phyloP scores from a whole-genome alignment of 2,329 filamentous ascomycete genomes.

The Botrytis cinerea region DNA sequence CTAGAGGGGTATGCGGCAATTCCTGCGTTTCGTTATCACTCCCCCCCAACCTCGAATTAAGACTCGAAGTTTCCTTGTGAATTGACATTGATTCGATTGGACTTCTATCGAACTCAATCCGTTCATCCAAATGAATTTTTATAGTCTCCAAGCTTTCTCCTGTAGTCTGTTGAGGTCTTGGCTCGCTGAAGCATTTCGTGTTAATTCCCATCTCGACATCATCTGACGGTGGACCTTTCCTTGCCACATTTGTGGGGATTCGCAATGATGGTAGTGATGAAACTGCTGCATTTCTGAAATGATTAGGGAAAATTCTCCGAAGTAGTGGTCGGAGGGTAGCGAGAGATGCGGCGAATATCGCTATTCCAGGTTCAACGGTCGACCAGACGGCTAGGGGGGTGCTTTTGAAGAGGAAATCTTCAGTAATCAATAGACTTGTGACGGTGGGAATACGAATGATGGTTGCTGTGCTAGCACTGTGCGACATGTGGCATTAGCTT shows the following conservation, averaged over 20 bases:
- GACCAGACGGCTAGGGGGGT: background rate
- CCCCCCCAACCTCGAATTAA: background rate
- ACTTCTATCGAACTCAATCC: background rate
- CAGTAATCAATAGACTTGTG: background rate
- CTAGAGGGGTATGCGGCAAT: background rate
- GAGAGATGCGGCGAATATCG: constrained; percentile 8
- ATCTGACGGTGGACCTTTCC: background rate
- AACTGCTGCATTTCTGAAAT: background rate
- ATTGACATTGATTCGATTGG: background rate
- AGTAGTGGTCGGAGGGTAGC: background rate
- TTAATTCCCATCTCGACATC: background rate
- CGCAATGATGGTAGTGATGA: background rate
- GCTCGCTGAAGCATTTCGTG: background rate
- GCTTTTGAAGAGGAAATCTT: constrained; percentile 1
- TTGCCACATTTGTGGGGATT: background rate
- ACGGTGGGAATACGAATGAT: background rate
- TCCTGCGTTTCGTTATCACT: background rate
- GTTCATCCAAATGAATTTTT: background rate
- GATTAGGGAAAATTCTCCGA: background rate
- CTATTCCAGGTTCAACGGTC: background rate
- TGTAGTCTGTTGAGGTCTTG: background rate
- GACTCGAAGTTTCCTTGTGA: background rate
- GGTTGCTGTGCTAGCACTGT: constrained; percentile 2
- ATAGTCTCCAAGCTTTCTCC: background rate
- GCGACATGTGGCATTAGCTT: background rate